Evolutionary conservation across 2,329 filamentous ascomycete species (phyloP).

Genomic region (Cyphellophora attinorum): DNA sequence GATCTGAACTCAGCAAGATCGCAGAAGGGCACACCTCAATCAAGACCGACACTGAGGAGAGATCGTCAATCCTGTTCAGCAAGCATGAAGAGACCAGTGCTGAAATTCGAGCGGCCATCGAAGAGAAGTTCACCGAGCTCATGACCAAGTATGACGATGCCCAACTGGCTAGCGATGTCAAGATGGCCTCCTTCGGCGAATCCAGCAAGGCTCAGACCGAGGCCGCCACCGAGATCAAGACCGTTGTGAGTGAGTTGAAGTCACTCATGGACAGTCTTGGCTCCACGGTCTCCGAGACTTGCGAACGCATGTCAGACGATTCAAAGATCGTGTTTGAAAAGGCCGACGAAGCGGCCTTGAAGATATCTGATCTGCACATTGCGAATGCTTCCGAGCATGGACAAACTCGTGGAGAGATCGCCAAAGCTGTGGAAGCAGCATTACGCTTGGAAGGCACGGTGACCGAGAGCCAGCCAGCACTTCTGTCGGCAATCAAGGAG

Average conservation of each 20-base stretch:
- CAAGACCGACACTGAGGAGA: conserved; percentile 66
- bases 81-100: conserved; percentile 53
- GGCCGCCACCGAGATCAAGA: conserved; percentile 64
- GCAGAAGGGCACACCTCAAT: conserved; percentile 68
- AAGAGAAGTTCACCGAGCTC: conserved; percentile 73
- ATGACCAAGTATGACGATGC: conserved; percentile 84
- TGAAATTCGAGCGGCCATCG: conserved; percentile 48
- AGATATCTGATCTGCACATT: conserved; percentile 61
- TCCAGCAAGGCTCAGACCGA: conserved; percentile 64
- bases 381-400: conserved; percentile 72
- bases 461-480: conserved; percentile 76
- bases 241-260: conserved; percentile 77
- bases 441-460: conserved; percentile 70
- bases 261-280: conserved; percentile 77
- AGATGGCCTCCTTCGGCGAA: conserved; percentile 62
- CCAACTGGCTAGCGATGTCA: conserved; percentile 63
- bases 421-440: conserved; percentile 62
- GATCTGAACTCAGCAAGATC: conserved; percentile 77
- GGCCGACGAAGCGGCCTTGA: conserved; percentile 67
- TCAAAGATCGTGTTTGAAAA: conserved; percentile 77
- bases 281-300: conserved; percentile 66
- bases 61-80: conserved; percentile 43
- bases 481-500: conserved; percentile 76
- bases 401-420: conserved; percentile 70
- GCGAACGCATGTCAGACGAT: conserved; percentile 79